Conservation (phyloP, 2,329 filamentous ascomycete species). For the Scedosporium boydii region DNA sequence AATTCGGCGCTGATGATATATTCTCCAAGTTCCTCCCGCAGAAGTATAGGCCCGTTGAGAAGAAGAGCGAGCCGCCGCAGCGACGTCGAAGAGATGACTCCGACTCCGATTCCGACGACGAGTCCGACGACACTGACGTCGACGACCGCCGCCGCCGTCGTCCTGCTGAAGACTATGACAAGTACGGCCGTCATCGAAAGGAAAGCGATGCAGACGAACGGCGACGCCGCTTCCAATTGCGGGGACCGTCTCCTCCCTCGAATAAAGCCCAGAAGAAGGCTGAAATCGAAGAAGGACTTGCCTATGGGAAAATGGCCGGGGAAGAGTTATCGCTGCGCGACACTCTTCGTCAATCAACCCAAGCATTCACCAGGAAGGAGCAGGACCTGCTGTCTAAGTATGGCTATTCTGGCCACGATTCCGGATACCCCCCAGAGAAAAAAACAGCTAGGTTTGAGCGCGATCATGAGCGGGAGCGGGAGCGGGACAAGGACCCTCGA, state of each 20-base stretch:
- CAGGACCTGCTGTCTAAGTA: neutral
- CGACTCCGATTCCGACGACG: slow-evolving; percentile 13
- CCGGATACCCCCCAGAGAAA: neutral
- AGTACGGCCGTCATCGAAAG: neutral
- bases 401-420: neutral
- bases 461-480: neutral
- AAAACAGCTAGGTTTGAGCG: neutral
- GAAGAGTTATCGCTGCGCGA: neutral
- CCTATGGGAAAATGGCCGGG: slow-evolving; percentile 1
- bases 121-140: slow-evolving; percentile 16
- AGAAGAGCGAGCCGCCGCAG: slow-evolving; percentile 13
- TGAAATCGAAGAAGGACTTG: neutral
- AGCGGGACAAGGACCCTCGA: slow-evolving; percentile 21
- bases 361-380: neutral
- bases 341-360: neutral
- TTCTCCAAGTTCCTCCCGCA: slow-evolving; percentile 35
- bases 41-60: slow-evolving; percentile 31
- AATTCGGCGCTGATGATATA: slow-evolving; percentile 20
- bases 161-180: neutral
- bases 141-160: slow-evolving; percentile 7
- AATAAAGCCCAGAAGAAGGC: neutral
- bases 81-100: slow-evolving; percentile 16
- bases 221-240: slow-evolving; percentile 12
- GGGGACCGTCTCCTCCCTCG: neutral
- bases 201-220: neutral